phyloP scores from a whole-genome alignment of 192 early-diverging fungal species.

The Glomus cerebriforme region DNA sequence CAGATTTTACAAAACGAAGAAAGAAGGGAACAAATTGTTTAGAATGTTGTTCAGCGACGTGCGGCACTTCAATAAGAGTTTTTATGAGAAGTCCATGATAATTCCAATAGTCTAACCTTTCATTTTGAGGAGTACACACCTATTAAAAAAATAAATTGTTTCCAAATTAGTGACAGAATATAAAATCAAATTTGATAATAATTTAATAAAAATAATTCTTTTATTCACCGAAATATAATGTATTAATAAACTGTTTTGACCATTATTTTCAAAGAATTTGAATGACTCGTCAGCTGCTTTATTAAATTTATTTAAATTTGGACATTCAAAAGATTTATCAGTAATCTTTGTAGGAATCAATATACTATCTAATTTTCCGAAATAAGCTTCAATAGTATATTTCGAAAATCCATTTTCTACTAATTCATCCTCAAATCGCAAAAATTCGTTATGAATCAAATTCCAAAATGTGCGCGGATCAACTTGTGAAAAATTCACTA shows the following conservation, averaged over 20 bases:
- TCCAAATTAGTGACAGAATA: neutral
- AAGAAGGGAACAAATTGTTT: conserved; percentile 65
- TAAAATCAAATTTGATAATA: neutral
- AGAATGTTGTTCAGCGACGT: conserved; percentile 65
- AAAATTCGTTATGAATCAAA: conserved; percentile 55
- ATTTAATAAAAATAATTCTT: neutral
- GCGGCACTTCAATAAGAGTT: conserved; percentile 58
- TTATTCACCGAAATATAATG: conserved; percentile 45
- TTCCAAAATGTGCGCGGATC: conserved; percentile 65
- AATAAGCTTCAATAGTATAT: conserved; percentile 37
- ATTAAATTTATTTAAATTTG: conserved; percentile 46
- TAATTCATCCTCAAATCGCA: conserved; percentile 64
- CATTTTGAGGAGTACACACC: conserved; percentile 41
- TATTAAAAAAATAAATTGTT: neutral
- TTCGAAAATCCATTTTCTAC: conserved; percentile 55
- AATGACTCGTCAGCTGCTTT: conserved; percentile 37
- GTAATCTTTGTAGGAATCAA: conserved; percentile 26
- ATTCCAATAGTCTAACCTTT: conserved; percentile 72
- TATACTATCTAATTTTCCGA: conserved; percentile 27
- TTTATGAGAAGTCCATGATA: conserved; percentile 64
- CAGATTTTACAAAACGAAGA: conserved; percentile 58
- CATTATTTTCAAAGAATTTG: conserved; percentile 37
- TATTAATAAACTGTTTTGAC: conserved; percentile 37
- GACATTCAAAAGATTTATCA: conserved; percentile 59
- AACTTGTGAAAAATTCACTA: conserved; percentile 55